phyloP scores from a whole-genome alignment of 306 rosid genomes.

The Mucuna pruriens region DNA sequence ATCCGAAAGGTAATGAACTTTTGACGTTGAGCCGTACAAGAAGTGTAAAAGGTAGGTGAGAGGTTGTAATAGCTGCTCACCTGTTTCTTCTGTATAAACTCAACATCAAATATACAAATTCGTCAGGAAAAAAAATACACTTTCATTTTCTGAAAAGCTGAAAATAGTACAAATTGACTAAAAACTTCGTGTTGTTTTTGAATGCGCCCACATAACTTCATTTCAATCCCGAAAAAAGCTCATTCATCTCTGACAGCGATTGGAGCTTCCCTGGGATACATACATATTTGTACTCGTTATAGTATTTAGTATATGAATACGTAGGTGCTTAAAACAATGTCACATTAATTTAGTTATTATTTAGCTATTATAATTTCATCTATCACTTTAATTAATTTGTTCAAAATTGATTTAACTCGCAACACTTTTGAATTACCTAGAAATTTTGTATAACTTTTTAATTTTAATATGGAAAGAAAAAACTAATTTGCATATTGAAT shows the following conservation, averaged over 20 bases:
- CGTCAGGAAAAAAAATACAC: slow-evolving; percentile 16
- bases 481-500: neutral
- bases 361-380: neutral
- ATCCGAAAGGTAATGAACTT: slow-evolving; percentile 39
- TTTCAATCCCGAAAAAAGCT: slow-evolving; percentile 49
- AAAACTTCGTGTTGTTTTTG: slow-evolving; percentile 37
- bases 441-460: neutral
- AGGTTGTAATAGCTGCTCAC: slow-evolving; percentile 48
- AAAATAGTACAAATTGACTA: slow-evolving; percentile 48
- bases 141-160: slow-evolving; percentile 49
- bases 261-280: slow-evolving; percentile 36
- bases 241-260: slow-evolving; percentile 43
- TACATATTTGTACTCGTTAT: slow-evolving; percentile 8
- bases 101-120: slow-evolving; percentile 35
- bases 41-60: slow-evolving; percentile 49
- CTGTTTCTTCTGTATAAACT: slow-evolving; percentile 42
- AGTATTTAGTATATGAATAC: slow-evolving; percentile 18
- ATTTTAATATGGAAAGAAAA: neutral
- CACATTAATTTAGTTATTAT: no score
- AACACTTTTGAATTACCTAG: neutral
- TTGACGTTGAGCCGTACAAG: slow-evolving; percentile 28
- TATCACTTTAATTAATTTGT: neutral
- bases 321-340: neutral
- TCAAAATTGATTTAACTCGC: neutral
- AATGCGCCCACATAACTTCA: slow-evolving; percentile 49